Percentiles rank a stretch among this genome's conserved stretches.
phyloP scores from a whole-genome alignment of 2,329 filamentous ascomycete species.

The Fusarium transvaalense region DNA sequence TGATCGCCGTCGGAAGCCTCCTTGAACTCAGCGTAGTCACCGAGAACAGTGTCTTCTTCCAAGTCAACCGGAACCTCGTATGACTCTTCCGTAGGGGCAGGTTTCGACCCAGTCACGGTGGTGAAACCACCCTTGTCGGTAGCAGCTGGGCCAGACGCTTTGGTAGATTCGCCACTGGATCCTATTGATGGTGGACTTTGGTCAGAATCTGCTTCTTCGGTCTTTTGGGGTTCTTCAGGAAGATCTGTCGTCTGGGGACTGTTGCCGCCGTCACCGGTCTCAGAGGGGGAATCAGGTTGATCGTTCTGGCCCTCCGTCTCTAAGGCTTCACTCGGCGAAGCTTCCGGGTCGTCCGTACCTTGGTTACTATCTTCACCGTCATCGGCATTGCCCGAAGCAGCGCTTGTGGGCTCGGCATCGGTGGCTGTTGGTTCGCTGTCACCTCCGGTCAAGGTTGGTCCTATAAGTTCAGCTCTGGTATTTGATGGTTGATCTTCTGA shows the following conservation, averaged over 20 bases:
- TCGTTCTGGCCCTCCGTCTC: too few relatives aligned
- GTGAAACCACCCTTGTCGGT: background rate
- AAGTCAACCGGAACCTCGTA: background rate
- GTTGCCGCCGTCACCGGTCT: background rate
- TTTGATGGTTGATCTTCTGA: constrained; percentile 2
- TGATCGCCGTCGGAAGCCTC: background rate
- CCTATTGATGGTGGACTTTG: background rate
- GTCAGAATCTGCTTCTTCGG: background rate
- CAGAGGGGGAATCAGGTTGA: too few relatives aligned
- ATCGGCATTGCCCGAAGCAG: background rate
- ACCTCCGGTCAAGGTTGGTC: background rate
- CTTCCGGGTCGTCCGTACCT: background rate
- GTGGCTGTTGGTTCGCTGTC: background rate
- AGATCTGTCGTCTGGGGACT: background rate
- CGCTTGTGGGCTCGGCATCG: background rate
- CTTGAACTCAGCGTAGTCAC: constrained; percentile 17
- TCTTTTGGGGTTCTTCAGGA: background rate
- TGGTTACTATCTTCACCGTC: background rate
- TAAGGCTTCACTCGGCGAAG: background rate
- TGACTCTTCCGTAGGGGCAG: background rate
- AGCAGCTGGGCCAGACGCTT: background rate
- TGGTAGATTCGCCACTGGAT: background rate
- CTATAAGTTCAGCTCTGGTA: background rate
- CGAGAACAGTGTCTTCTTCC: background rate
- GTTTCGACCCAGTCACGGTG: constrained; percentile 6